phyloP scores from a whole-genome alignment of 805 yeast genomes.

The Candida ponderosae region DNA sequence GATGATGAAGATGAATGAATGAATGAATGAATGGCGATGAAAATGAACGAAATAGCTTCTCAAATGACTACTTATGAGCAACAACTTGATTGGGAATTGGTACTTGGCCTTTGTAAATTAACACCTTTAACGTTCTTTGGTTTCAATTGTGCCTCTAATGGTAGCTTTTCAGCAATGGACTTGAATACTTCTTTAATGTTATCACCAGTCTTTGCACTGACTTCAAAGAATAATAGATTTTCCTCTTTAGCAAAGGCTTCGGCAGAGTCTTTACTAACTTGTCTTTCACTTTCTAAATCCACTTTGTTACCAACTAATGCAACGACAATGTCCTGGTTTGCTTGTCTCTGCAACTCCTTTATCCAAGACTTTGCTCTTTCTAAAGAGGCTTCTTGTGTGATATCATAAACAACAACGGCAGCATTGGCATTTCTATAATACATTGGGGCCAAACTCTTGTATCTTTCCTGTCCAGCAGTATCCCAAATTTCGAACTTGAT shows the following conservation, averaged over 20 bases:
- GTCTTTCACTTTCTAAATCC: conserved; percentile 48
- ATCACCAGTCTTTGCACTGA: conserved; percentile 51
- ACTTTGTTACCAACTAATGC: conserved; percentile 72
- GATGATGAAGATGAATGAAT: too few relatives aligned
- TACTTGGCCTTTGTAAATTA: conserved; percentile 34
- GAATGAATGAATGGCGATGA: not conserved
- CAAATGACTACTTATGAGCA: conserved; percentile 28
- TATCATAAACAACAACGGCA: conserved; percentile 72
- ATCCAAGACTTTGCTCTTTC: conserved; percentile 72
- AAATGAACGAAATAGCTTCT: not conserved
- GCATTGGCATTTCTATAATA: conserved; percentile 77
- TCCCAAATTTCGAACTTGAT: conserved; percentile 81
- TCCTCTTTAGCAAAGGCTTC: conserved; percentile 47
- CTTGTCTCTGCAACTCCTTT: conserved; percentile 64
- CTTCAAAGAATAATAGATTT: conserved; percentile 42
- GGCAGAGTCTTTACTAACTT: conserved; percentile 37
- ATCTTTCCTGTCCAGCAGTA: conserved; percentile 81
- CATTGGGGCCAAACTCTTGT: conserved; percentile 74
- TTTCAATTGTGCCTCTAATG: conserved; percentile 19
- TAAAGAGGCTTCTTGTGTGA: conserved; percentile 57
- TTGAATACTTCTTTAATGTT: conserved; percentile 40
- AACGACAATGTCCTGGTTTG: conserved; percentile 53
- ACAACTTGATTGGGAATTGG: conserved; percentile 33
- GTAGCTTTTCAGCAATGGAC: conserved; percentile 40
- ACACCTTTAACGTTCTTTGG: conserved; percentile 18